Base-by-base conservation (phyloP, 2,329 filamentous ascomycete genomes). In the Dothistroma septosporum region DNA sequence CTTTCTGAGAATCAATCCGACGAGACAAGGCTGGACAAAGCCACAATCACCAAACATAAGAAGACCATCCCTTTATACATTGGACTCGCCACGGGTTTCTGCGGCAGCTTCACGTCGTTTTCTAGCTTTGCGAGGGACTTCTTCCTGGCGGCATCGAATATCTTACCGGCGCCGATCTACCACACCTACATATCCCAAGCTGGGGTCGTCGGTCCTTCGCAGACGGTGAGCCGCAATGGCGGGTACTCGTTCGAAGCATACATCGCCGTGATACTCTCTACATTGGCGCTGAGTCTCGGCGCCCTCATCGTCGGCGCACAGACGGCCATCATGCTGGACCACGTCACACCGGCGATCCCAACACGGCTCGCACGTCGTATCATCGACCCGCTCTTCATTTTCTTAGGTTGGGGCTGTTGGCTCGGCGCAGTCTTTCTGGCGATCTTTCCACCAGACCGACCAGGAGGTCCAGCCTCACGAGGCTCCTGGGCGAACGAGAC, bases 11-110 rank as follows among this genome's bases (percentile, higher is more conserved):
- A 69, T 7, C 78, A 78, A 59, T 32, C 60, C 31, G 61, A 60
- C 12, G 31, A 28, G 3, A 57, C 81, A 22, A 78, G 78, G 41
- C 58, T 57, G 8, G 62, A 66, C n/a, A 74, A 71, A 59, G 70
- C 70, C 0, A 68, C 72, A 7, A 74, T 78, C 50, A 65, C 62
- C 7, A 78, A 87, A 70, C 80, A 74, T 28, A 96, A 96, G 73
- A 96, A 95, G 78, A 90, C 89, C 0, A 89, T 96, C 31, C 92
- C 93, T 0, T 80, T 96, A 0, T 96, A 95, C 72, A 88, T 96
- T 61, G 92, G 90, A 55, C 83, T 97, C 6, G 85, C 90, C 0
- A 96, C 89, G 0, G 93, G 89, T 11, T 94, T 94, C 74, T 96
- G 91, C 70, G 91, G 93, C 63, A 92, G 89, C 66, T 90, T 94